Conservation (phyloP, 1,284 basidiomycete genomes). For the Pyrrhoderma lamaoense region DNA sequence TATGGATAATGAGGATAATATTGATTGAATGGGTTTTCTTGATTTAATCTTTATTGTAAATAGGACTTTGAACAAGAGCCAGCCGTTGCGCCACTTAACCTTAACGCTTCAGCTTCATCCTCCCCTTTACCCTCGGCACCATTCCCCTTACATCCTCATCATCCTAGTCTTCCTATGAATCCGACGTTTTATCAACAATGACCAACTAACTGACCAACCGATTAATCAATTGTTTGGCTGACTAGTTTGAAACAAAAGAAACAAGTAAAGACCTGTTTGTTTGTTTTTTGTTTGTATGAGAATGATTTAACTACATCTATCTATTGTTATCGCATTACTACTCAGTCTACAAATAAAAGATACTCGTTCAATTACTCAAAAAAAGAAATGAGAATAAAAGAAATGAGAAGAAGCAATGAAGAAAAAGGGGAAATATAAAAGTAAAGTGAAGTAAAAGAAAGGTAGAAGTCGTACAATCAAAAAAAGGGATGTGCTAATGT, state of each 20-base stretch:
- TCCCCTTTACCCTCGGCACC: constrained; percentile 5
- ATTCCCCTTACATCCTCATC: too few species aligned
- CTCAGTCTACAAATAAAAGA: too few species aligned
- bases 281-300: too few species aligned
- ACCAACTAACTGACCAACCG: too few species aligned
- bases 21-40: constrained; percentile 22
- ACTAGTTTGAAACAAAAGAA: too few species aligned
- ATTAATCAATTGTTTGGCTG: too few species aligned
- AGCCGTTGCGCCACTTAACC: constrained; percentile 1
- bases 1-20: constrained; percentile 3
- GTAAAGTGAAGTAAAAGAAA: not conserved
- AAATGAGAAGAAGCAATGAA: not conserved
- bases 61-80: constrained; percentile 29
- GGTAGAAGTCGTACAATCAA: not conserved
- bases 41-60: constrained; percentile 10
- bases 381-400: not conserved
- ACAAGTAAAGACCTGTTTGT: too few species aligned
- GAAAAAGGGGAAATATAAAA: not conserved
- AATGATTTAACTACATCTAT: too few species aligned
- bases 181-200: constrained; percentile 16
- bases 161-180: constrained; percentile 16
- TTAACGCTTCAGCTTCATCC: constrained; percentile 9
- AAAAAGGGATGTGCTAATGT: not conserved
- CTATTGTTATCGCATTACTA: too few species aligned
- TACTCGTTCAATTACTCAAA: constrained; percentile 3